Percentiles rank a stretch among this genome's conserved stretches.
phyloP scores from a whole-genome alignment of 2,329 filamentous ascomycete species.

The Hypoxylon sp. region DNA sequence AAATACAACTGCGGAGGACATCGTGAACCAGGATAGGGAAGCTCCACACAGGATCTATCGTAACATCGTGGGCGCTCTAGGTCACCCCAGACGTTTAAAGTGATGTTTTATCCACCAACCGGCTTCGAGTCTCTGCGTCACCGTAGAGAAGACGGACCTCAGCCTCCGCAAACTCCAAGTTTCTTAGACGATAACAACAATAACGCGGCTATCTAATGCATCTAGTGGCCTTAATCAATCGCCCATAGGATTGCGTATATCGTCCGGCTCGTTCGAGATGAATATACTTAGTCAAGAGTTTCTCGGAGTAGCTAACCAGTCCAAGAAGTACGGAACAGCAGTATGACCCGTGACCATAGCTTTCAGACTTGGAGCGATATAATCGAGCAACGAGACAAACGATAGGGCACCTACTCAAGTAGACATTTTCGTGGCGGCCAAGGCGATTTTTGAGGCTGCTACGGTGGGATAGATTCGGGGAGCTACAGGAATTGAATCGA shows the following conservation, averaged over 20 bases:
- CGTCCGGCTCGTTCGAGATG: neutral
- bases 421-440: neutral
- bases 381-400: neutral
- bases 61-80: conserved; percentile 1
- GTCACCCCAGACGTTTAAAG: neutral
- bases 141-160: neutral
- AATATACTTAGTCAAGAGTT: neutral
- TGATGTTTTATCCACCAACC: conserved; percentile 13
- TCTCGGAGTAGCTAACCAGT: neutral
- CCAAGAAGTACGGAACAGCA: neutral
- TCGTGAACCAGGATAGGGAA: neutral
- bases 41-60: neutral
- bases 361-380: no score
- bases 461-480: neutral
- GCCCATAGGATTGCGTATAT: neutral
- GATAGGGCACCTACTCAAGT: neutral
- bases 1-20: conserved; percentile 2
- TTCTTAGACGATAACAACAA: neutral
- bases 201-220: neutral
- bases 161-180: neutral
- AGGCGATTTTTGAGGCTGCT: neutral
- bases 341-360: neutral
- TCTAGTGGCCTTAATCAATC: neutral
- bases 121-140: neutral
- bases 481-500: neutral